These are phyloP conservation scores for Tetracladium setigerum DNA, from an alignment of 495 filamentous ascomycete species.

Conservation along the genomic window DNA sequence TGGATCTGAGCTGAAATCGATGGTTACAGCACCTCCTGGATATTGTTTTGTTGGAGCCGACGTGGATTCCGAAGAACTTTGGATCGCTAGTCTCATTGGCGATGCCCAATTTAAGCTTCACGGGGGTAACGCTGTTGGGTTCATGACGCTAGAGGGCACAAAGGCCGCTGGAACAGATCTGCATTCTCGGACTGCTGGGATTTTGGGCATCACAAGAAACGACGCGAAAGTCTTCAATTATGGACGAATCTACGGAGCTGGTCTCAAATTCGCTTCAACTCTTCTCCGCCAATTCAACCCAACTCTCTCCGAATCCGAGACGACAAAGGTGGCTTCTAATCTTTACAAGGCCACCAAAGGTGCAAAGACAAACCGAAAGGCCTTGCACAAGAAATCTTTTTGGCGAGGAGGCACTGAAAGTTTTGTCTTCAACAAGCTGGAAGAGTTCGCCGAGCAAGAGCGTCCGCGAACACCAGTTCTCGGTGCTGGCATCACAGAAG, in stretches of 20 bases:
- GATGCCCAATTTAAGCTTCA: constrained; percentile 92
- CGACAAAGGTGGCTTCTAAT: constrained; percentile 63
- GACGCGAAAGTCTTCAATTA: constrained; percentile 99
- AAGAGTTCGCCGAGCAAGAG: constrained; percentile 95
- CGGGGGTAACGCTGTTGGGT: constrained; percentile 92
- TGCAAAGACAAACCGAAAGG: constrained; percentile 58
- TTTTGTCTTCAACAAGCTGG: constrained; percentile 95
- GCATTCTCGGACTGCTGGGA: constrained; percentile 87
- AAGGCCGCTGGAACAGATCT: constrained; percentile 91
- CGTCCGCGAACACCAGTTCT: constrained; percentile 84
- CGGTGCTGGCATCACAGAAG: constrained; percentile 95
- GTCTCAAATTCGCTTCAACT: constrained; percentile 84
- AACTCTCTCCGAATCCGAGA: constrained; percentile 64
- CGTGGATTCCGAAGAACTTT: constrained; percentile 97
- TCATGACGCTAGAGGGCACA: constrained; percentile 97
- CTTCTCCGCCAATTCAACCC: constrained; percentile 92
- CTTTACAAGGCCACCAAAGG: constrained; percentile 91
- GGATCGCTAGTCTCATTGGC: constrained; percentile 94
- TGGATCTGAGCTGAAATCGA: constrained; percentile 93
- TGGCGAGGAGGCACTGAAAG: constrained; percentile 97
- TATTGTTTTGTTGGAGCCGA: constrained; percentile 95
- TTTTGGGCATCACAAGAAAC: constrained; percentile 87
- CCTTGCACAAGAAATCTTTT: constrained; percentile 66
- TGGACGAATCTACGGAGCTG: constrained; percentile 94
- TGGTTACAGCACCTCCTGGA: constrained; percentile 86